A percentile compares a stretch with the other conserved stretches of the same genome.
Conservation (phyloP, 1,284 basidiomycete species). For the Apiotrichum veenhuisii region DNA sequence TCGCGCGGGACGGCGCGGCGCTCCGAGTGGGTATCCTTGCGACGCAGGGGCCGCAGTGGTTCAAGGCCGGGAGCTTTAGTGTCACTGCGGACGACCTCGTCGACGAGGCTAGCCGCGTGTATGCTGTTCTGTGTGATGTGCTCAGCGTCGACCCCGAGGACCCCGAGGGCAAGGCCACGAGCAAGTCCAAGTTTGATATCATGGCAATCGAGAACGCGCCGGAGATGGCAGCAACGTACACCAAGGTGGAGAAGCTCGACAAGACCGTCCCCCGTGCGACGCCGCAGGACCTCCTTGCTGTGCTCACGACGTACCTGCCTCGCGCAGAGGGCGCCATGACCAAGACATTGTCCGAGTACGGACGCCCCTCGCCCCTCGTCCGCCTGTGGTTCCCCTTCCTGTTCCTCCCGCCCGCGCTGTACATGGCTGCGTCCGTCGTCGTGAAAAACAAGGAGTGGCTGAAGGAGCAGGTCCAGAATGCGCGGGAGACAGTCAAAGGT, state of each 20-base stretch:
- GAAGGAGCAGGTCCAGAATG: slow-evolving; percentile 59
- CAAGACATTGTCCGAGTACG: slow-evolving; percentile 27
- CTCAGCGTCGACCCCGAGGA: slow-evolving; percentile 28
- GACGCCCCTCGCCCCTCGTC: slow-evolving; percentile 40
- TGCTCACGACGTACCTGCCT: slow-evolving; percentile 38
- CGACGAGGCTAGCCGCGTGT: slow-evolving; percentile 39
- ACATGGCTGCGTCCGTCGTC: slow-evolving; percentile 24
- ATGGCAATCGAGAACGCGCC: neutral
- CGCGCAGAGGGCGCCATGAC: slow-evolving; percentile 17
- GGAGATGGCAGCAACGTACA: neutral
- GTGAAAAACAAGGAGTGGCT: slow-evolving; percentile 47
- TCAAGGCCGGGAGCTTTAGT: neutral
- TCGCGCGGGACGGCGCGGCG: slow-evolving; percentile 34
- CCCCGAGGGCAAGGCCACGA: neutral
- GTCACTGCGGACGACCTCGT: slow-evolving; percentile 17
- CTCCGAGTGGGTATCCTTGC: slow-evolving; percentile 40
- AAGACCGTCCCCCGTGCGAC: slow-evolving; percentile 8
- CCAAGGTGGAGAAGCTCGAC: neutral
- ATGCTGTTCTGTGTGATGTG: slow-evolving; percentile 34
- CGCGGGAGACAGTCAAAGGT: slow-evolving; percentile 64
- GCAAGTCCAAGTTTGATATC: neutral
- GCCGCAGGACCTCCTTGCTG: slow-evolving; percentile 28
- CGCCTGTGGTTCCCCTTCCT: slow-evolving; percentile 49
- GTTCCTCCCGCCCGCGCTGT: slow-evolving; percentile 42
- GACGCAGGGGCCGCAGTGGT: slow-evolving; percentile 37